These are phyloP conservation scores for Chlamydomonas sphaeroides DNA, from an alignment of 139 green algal species.

Conservation along the genomic window DNA sequence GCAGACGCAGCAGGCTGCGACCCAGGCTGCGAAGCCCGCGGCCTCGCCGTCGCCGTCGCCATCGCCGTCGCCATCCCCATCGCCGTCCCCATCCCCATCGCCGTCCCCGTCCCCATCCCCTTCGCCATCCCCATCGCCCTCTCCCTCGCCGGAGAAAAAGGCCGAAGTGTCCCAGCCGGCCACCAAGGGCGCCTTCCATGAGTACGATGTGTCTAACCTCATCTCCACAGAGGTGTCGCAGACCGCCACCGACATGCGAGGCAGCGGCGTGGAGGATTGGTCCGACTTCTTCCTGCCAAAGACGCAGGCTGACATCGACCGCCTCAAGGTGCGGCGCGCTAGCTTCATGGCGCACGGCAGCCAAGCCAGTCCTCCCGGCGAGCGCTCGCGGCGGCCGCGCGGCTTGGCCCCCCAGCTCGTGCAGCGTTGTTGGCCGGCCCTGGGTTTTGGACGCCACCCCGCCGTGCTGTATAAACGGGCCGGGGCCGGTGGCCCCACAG, in stretches of 20 bases:
- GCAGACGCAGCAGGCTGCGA: too few species aligned
- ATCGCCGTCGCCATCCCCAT: not conserved
- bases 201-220: conserved; percentile 40
- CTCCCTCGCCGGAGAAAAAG: not conserved
- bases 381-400: too few species aligned
- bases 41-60: not conserved
- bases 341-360: too few species aligned
- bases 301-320: conserved; percentile 44
- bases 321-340: conserved; percentile 48
- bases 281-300: conserved; percentile 38
- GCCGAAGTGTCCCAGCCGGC: too few species aligned
- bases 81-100: not conserved
- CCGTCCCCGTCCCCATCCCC: not conserved
- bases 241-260: conserved; percentile 23
- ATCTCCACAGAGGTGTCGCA: conserved; percentile 18
- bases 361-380: too few species aligned
- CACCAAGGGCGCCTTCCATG: not conserved
- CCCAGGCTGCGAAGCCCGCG: too few species aligned
- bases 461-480: too few species aligned
- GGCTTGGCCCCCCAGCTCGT: not conserved
- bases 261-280: conserved; percentile 19
- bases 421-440: not conserved
- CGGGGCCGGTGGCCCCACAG: too few species aligned
- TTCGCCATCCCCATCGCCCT: not conserved
- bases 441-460: too few species aligned